A percentile compares a stretch with the other conserved stretches of the same genome.
phyloP scores from a whole-genome alignment of 2,329 filamentous ascomycete species.

The Tolypocladium capitatum region DNA sequence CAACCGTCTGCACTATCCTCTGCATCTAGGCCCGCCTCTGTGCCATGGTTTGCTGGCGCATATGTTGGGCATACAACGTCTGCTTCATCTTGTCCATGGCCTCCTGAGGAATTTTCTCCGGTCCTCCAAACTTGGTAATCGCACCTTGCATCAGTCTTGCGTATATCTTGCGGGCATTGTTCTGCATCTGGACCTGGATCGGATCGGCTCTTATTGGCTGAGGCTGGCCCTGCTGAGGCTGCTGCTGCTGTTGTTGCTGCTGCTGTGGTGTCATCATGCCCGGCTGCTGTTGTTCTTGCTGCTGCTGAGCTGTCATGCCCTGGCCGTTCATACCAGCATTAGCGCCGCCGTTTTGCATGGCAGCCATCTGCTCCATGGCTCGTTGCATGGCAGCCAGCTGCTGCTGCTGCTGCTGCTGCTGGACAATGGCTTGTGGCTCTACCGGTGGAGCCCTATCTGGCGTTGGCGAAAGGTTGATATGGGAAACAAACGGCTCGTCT shows the following conservation, averaged over 20 bases:
- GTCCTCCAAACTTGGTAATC: constrained; percentile 24
- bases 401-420: too few relatives aligned
- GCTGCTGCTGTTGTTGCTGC: constrained; percentile 16
- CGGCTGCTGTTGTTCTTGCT: constrained; percentile 22
- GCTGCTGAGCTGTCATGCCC: constrained; percentile 23
- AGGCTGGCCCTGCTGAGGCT: constrained; percentile 18
- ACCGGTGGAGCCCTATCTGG: too few relatives aligned
- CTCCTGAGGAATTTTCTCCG: constrained; percentile 33
- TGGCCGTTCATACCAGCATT: constrained; percentile 23
- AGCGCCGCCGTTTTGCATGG: constrained; percentile 24
- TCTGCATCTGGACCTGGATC: constrained; percentile 20
- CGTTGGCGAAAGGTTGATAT: too few relatives aligned
- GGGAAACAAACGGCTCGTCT: too few relatives aligned
- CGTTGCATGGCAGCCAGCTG: too few relatives aligned
- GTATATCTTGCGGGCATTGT: constrained; percentile 24
- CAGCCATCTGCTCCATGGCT: constrained; percentile 29
- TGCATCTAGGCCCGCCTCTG: constrained; percentile 21
- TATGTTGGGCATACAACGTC: constrained; percentile 19
- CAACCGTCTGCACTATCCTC: constrained; percentile 22
- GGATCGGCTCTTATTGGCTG: constrained; percentile 15
- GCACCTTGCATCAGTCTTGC: constrained; percentile 20
- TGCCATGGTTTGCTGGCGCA: constrained; percentile 18
- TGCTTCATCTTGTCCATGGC: constrained; percentile 30
- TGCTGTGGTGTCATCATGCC: constrained; percentile 27
- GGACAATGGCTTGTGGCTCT: too few relatives aligned